A percentile compares a stretch with the other conserved stretches of the same genome.
phyloP scores from a whole-genome alignment of 192 early-diverging fungal genomes.

The Entomortierella lignicola region DNA sequence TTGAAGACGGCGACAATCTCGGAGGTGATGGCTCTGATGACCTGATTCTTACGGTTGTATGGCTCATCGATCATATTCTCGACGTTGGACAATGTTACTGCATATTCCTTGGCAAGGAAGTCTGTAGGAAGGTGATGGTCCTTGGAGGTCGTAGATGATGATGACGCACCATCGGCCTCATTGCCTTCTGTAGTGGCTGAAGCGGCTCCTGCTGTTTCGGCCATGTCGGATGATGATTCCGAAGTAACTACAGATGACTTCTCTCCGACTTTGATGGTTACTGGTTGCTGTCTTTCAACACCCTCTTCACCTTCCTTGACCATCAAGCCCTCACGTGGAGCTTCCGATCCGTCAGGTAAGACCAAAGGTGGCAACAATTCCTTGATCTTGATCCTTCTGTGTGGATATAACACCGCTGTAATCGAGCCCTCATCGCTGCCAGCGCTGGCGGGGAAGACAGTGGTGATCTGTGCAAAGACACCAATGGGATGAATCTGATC shows the following conservation, averaged over 20 bases:
- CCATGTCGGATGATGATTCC: not conserved
- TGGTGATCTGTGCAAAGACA: constrained; percentile 98
- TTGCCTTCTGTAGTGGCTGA: constrained; percentile 34
- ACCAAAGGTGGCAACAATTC: constrained; percentile 66
- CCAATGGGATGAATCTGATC: constrained; percentile 90
- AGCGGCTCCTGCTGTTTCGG: constrained; percentile 7
- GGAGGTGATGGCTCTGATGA: constrained; percentile 91
- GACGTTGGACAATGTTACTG: constrained; percentile 88
- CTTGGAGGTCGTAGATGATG: constrained; percentile 7
- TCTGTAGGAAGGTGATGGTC: constrained; percentile 35
- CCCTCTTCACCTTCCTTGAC: constrained; percentile 39
- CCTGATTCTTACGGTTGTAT: constrained; percentile 86
- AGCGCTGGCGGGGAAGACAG: constrained; percentile 84
- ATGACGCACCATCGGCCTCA: not conserved
- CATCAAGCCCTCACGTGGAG: constrained; percentile 37
- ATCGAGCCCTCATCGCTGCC: constrained; percentile 81
- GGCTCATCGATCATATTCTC: constrained; percentile 88
- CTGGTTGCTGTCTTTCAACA: constrained; percentile 17
- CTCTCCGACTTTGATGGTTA: constrained; percentile 32
- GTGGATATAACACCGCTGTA: constrained; percentile 96
- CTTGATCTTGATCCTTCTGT: constrained; percentile 88
- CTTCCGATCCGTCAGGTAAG: constrained; percentile 44
- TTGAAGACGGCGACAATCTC: constrained; percentile 97
- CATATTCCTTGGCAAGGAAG: constrained; percentile 73
- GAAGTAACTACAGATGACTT: constrained; percentile 27